These are phyloP conservation scores for Podaxis sp. DNA, from an alignment of 768 basidiomycete species.

Conservation along the genomic window DNA sequence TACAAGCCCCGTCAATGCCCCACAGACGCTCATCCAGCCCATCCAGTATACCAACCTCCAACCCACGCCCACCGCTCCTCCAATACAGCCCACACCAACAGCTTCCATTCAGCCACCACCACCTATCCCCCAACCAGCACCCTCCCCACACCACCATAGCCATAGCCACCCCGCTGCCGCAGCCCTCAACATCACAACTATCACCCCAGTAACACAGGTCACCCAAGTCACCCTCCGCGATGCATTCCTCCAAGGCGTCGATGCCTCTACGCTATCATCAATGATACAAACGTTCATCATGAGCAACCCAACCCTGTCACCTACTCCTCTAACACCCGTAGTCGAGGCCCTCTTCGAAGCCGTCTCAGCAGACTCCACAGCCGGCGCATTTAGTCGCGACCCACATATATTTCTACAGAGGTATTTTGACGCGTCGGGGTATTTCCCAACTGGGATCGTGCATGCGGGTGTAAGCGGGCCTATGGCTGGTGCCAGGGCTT, in stretches of 20 bases:
- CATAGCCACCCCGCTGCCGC: constrained; percentile 19
- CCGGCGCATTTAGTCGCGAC: constrained; percentile 35
- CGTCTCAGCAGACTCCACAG: constrained; percentile 34
- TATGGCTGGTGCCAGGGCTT: constrained; percentile 53
- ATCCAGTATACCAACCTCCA: constrained; percentile 45
- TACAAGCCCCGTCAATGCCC: constrained; percentile 33
- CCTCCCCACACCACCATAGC: constrained; percentile 19
- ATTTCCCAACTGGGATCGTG: constrained; percentile 42
- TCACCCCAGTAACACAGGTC: constrained; percentile 27
- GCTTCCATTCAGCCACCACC: constrained; percentile 18
- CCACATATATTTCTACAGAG: constrained; percentile 45
- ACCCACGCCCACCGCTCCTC: constrained; percentile 24
- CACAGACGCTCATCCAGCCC: constrained; percentile 33
- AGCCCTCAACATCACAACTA: constrained; percentile 20
- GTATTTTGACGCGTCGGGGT: constrained; percentile 27
- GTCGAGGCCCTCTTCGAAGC: constrained; percentile 59
- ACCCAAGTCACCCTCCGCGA: constrained; percentile 39
- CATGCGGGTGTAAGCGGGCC: constrained; percentile 60
- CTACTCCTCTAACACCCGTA: constrained; percentile 49
- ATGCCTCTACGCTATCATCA: constrained; percentile 48
- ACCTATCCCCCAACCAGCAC: constrained; percentile 20
- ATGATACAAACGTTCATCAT: constrained; percentile 53
- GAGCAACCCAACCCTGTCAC: constrained; percentile 47
- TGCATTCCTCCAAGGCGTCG: constrained; percentile 47
- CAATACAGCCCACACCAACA: constrained; percentile 24